Evolutionary conservation across 2,329 filamentous ascomycete species (phyloP), one percentile per base, ranked within the genome.

Genomic region (Alternaria metachromatica): DNA sequence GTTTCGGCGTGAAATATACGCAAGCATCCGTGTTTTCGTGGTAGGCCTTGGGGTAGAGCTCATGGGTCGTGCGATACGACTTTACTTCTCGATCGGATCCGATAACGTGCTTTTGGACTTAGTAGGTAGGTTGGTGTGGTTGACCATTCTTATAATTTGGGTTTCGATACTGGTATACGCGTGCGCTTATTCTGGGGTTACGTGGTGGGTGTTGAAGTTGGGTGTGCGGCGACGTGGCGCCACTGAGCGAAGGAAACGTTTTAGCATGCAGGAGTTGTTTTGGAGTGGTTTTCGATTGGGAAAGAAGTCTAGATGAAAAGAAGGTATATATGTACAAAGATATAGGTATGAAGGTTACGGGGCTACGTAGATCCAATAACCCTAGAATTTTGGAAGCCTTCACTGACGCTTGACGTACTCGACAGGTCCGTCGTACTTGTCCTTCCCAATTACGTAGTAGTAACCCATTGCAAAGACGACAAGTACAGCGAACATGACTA

Each of bases 401-500:
- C 26, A 55, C 33, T 56, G 20, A 37, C 45, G 20, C 30, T 60
- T 60, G 6, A 58, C 55, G 20, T 62, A 59, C 23, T 48, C 60
- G 8, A 62, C 60, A 1, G 60, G 60, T 10, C 60, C 60, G 4
- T 53, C 63, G 64, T 84, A 85, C 26, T 74, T 72, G 58, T 81
- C 72, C 54, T 76, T 72, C 9, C 81, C 83, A 25, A 69, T 63
- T 5, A 80, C n/a, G 13, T 72, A 70, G 64, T 84, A 85, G 61
- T 80, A 84, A 0, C 76, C 57, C 12, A 78, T 72, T 2, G 82
- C 79, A 54, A 83, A 79, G 20, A 78, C 68, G 23, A 83, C 69
- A 33, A 82, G 74, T 3, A 73, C 78, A 8, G 78, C 76, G 57
- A 82, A 84, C 72, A 84, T 82, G 2, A 71, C 72, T 44, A 76